These are phyloP conservation scores for Pelargonium cotyledonis DNA, from an alignment of 441 rosid species.

Conservation along the genomic window DNA sequence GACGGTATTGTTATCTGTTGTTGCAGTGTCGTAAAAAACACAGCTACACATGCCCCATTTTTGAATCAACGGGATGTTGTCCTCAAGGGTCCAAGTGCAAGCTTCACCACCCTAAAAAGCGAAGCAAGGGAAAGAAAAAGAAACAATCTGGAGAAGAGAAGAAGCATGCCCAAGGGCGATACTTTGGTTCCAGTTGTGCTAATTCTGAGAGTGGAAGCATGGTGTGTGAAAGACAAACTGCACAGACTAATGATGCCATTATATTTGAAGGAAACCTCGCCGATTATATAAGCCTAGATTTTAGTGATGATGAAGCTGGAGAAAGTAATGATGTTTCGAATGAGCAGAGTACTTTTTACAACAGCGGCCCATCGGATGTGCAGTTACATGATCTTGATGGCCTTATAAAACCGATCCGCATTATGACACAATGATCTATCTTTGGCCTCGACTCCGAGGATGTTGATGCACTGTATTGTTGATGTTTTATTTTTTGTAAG, in stretches of 20 bases:
- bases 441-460: too few relatives aligned
- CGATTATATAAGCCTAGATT: conserved; percentile 51
- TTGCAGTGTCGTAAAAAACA: conserved; percentile 95
- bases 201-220: conserved; percentile 27
- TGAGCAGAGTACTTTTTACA: conserved; percentile 28
- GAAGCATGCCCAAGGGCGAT: conserved; percentile 45
- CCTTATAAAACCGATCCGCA: conserved; percentile 54
- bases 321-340: conserved; percentile 18
- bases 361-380: conserved; percentile 30
- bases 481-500: background rate
- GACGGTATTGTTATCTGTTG: conserved; percentile 37
- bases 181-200: conserved; percentile 40
- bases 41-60: conserved; percentile 73
- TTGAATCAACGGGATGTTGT: conserved; percentile 73
- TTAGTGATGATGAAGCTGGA: conserved; percentile 39
- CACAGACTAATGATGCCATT: conserved; percentile 20
- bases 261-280: conserved; percentile 29
- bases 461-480: too few relatives aligned
- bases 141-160: conserved; percentile 44
- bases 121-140: conserved; percentile 54
- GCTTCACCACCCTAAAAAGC: conserved; percentile 86
- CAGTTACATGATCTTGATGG: conserved; percentile 37
- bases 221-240: conserved; percentile 23
- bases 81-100: conserved; percentile 78
- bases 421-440: conserved; percentile 31